Conservation (phyloP, 176 grass and related monocot genomes). For the Thinopyrum elongatum region DNA sequence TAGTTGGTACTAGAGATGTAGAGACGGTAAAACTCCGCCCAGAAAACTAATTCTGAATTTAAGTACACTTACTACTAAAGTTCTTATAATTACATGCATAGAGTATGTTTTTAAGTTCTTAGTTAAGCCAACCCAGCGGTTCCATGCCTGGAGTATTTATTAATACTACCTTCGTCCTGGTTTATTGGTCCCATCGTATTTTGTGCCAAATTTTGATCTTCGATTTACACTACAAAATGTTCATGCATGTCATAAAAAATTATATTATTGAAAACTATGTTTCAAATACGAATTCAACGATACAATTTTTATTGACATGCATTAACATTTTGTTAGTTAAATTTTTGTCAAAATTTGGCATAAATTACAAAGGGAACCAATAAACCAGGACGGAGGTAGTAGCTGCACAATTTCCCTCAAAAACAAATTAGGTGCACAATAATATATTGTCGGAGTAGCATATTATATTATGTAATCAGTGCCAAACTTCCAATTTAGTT, state of each 20-base stretch:
- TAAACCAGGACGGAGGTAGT: too few species aligned
- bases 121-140: not conserved
- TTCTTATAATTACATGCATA: not conserved
- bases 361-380: too few species aligned
- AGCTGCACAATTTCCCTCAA: not conserved
- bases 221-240: too few species aligned
- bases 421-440: not conserved
- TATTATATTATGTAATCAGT: constrained; percentile 26
- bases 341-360: too few species aligned
- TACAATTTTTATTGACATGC: too few species aligned
- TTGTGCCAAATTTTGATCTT: too few species aligned
- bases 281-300: too few species aligned
- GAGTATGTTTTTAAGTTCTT: not conserved
- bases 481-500: constrained; percentile 10
- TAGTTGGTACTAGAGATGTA: not conserved
- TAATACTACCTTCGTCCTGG: too few species aligned
- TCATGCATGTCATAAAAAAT: too few species aligned
- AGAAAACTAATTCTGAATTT: not conserved
- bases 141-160: not conserved
- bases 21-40: not conserved
- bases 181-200: too few species aligned
- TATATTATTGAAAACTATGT: too few species aligned
- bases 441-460: not conserved
- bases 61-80: not conserved
- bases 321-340: too few species aligned